Conservation (phyloP, 2,329 filamentous ascomycete species). For the Neoarthrinium moseri region DNA sequence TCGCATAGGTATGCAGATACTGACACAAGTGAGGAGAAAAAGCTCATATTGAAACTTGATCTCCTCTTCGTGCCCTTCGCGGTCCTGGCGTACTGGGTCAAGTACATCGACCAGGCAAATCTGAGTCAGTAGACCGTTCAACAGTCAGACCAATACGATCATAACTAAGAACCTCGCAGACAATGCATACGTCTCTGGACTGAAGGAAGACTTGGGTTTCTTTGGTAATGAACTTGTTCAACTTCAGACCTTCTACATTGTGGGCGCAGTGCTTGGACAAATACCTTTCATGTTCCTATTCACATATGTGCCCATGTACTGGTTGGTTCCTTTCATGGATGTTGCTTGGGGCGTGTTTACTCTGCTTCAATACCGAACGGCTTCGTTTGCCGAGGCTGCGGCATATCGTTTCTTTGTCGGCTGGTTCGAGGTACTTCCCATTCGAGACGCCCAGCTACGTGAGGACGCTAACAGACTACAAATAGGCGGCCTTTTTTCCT, state of each 20-base stretch:
- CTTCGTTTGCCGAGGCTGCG: constrained; percentile 45
- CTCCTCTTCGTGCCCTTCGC: constrained; percentile 55
- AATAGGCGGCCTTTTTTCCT: constrained; percentile 34
- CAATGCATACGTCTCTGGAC: constrained; percentile 21
- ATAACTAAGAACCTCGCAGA: constrained; percentile 7
- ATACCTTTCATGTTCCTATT: constrained; percentile 20
- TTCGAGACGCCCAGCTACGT: too few species aligned
- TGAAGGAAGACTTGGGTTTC: constrained; percentile 21
- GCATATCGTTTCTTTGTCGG: constrained; percentile 54
- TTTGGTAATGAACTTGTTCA: constrained; percentile 20
- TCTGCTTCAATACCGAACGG: constrained; percentile 49
- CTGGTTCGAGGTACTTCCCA: constrained; percentile 41
- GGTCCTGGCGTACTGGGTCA: constrained; percentile 54
- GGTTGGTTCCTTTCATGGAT: constrained; percentile 44
- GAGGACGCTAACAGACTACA: too few species aligned
- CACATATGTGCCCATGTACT: constrained; percentile 19
- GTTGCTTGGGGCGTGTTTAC: constrained; percentile 56
- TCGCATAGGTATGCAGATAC: too few species aligned
- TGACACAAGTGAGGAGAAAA: constrained; percentile 48
- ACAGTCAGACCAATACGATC: not conserved
- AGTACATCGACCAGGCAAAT: constrained; percentile 55
- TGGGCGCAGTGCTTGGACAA: constrained; percentile 18
- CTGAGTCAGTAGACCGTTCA: constrained; percentile 37
- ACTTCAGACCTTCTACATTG: constrained; percentile 20
- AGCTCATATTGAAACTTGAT: constrained; percentile 54